Percentiles rank a stretch among this genome's conserved stretches.
Conservation (phyloP, 177 flowering plant species). For the Vitis hybrid region DNA sequence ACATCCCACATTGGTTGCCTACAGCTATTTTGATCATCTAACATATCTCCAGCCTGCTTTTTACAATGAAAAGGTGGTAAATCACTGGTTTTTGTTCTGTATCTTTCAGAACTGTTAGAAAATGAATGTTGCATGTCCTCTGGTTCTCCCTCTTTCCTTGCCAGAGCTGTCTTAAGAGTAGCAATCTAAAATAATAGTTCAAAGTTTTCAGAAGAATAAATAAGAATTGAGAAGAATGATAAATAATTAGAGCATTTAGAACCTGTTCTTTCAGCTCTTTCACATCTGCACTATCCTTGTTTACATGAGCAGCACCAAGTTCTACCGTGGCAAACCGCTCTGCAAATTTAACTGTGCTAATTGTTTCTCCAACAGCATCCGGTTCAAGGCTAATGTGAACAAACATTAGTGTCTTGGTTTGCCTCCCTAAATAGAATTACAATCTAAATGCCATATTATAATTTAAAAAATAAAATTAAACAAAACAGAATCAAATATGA, state of each 20-base stretch:
- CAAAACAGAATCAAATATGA: not conserved
- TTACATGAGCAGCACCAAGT: slow-evolving; percentile 85
- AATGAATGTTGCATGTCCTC: slow-evolving; percentile 16
- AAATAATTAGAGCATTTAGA: not conserved
- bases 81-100: slow-evolving; percentile 28
- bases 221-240: not conserved
- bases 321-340: slow-evolving; percentile 92
- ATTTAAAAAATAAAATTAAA: not conserved
- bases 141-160: slow-evolving; percentile 45
- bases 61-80: slow-evolving; percentile 29
- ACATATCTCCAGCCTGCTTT: slow-evolving; percentile 19
- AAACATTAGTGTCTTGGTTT: slow-evolving; percentile 95
- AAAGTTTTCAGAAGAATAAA: not conserved
- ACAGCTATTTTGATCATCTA: slow-evolving; percentile 21
- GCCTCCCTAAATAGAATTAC: slow-evolving; percentile 60
- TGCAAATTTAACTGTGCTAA: slow-evolving; percentile 91
- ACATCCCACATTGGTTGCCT: slow-evolving; percentile 60
- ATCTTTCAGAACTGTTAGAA: slow-evolving; percentile 30
- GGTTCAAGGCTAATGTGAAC: slow-evolving; percentile 93
- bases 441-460: slow-evolving; percentile 2
- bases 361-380: slow-evolving; percentile 83
- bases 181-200: slow-evolving; percentile 55
- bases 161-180: slow-evolving; percentile 68
- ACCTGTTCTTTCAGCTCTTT: slow-evolving; percentile 95
- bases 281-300: slow-evolving; percentile 76